Evolutionary conservation across 2,329 filamentous ascomycete genomes (phyloP).

Genomic region (Trichoderma oligosporum): DNA sequence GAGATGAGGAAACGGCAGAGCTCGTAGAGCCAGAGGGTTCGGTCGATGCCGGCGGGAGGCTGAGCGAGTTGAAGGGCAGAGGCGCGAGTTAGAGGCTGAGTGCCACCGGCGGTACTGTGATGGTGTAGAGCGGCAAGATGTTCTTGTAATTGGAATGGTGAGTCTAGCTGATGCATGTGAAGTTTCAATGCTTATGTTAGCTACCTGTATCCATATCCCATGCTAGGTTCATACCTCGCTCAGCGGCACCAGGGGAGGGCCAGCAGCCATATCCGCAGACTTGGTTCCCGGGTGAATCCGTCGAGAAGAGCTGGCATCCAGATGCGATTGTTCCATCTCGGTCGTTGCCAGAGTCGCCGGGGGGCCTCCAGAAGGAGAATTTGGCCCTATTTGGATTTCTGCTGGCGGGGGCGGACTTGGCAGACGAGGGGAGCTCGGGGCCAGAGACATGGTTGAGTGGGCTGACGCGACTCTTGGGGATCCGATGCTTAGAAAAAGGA

Average conservation of each 20-base stretch:
- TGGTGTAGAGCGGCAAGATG: slow-evolving; percentile 91
- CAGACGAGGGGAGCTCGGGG: slow-evolving; percentile 81
- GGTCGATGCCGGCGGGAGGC: slow-evolving; percentile 77
- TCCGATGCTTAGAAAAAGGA: neutral
- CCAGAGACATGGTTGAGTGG: slow-evolving; percentile 48
- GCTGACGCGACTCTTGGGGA: neutral
- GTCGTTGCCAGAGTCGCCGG: slow-evolving; percentile 53
- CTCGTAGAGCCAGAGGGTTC: slow-evolving; percentile 94
- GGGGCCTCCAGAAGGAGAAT: slow-evolving; percentile 63
- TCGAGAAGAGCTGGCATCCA: slow-evolving; percentile 72
- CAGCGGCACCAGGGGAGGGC: slow-evolving; percentile 81
- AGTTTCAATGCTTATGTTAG: slow-evolving; percentile 2
- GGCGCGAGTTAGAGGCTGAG: slow-evolving; percentile 68
- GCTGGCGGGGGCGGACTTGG: slow-evolving; percentile 92
- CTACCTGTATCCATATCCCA: neutral
- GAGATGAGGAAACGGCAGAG: slow-evolving; percentile 93
- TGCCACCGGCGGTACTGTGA: slow-evolving; percentile 66
- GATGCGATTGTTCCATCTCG: slow-evolving; percentile 59
- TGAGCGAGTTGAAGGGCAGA: slow-evolving; percentile 73
- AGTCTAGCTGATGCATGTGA: slow-evolving; percentile 69
- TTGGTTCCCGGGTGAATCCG: slow-evolving; percentile 91
- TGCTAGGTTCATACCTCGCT: slow-evolving; percentile 58
- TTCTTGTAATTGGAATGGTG: slow-evolving; percentile 94
- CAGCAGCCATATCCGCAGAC: slow-evolving; percentile 86
- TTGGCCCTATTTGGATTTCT: slow-evolving; percentile 84